A percentile compares a stretch with the other conserved stretches of the same genome.
phyloP scores from a whole-genome alignment of 805 yeast species.

The Lipomyces anomalus region DNA sequence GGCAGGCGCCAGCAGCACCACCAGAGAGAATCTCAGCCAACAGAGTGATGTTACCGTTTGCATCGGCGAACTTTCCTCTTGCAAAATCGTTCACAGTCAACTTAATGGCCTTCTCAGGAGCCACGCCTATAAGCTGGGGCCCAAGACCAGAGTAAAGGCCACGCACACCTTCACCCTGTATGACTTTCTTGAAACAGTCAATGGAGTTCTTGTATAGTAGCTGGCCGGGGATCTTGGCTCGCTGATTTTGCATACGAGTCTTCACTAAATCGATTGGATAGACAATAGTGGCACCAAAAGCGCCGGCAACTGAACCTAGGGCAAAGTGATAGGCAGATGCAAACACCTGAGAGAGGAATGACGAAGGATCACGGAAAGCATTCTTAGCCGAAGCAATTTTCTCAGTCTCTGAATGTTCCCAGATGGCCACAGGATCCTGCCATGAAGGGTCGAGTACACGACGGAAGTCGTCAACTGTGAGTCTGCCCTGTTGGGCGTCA shows the following conservation, averaged over 20 bases:
- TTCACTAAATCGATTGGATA: conserved; percentile 95
- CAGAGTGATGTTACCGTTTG: conserved; percentile 45
- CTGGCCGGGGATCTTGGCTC: conserved; percentile 46
- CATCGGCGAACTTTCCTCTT: conserved; percentile 62
- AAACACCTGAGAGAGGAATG: conserved; percentile 56
- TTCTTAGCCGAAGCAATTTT: conserved; percentile 39
- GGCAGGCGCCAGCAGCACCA: conserved; percentile 93
- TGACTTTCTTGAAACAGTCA: conserved; percentile 78
- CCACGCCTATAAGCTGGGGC: conserved; percentile 94
- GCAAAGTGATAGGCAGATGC: conserved; percentile 83
- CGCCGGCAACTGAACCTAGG: conserved; percentile 92
- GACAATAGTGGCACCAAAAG: conserved; percentile 96
- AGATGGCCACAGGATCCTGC: conserved; percentile 33
- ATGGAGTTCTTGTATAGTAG: conserved; percentile 66
- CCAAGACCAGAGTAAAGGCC: conserved; percentile 91
- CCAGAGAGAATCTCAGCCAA: conserved; percentile 79
- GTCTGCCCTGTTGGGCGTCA: conserved; percentile 31
- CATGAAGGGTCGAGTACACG: conserved; percentile 41
- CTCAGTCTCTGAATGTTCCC: conserved; percentile 26
- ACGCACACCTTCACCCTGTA: conserved; percentile 67
- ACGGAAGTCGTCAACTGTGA: conserved; percentile 35
- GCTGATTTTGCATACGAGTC: conserved; percentile 96
- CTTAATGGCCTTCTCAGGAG: conserved; percentile 97
- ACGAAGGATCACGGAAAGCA: conserved; percentile 34
- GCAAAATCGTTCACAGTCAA: conserved; percentile 88